Base-by-base conservation (phyloP, 2,329 filamentous ascomycete genomes). In the Trichoderma sp. region DNA sequence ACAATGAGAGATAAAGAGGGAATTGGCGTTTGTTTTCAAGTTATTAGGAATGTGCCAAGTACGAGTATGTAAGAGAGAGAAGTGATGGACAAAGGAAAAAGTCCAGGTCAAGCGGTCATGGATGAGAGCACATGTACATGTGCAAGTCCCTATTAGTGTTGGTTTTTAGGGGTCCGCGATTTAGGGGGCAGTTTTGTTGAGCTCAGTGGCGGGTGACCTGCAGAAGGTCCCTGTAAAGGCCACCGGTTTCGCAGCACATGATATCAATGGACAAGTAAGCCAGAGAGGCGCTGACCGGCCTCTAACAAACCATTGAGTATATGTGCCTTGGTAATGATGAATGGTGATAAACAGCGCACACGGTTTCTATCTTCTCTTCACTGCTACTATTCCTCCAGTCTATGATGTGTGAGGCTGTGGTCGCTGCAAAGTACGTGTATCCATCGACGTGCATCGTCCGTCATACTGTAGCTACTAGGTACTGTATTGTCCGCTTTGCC, bases 161-260 rank as follows among this genome's bases (percentile, higher is more conserved):
- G 26, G 65, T 24, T 12, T 12, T 51, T 53, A 61, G 57, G 67
- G 66, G 39, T 24, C 39, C 57, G 12, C 47, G 28, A 53, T 62
- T 34, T 70, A 70, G 67, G 67, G 64, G 67, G 57, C 58, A 51
- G 43, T 70, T 61, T 67, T 70, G 57, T 62, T 70, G 57, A 62
- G 57, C 57, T 36, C 30, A 61, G 67, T 28, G 64, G 67, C 39
- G 39, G 39, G 30, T 62, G 67, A 62, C 67, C 53, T 53, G 67
- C 57, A 62, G 12, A 61, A 8, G 30, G 8, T 8, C 39, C 67
- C 67, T 61, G 36, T 12, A 53, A 66, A 65, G 62, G 62, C 43
- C 62, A 65, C 43, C 43, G 21, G n/a, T 53, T 51, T 53, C 28
- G 62, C 24, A 24, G 58, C 60, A 63, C 60, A 43, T 63, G 60